Evolutionary conservation across 2,329 filamentous ascomycete genomes (phyloP).

Genomic region (Magnaporthiopsis incrustans): DNA sequence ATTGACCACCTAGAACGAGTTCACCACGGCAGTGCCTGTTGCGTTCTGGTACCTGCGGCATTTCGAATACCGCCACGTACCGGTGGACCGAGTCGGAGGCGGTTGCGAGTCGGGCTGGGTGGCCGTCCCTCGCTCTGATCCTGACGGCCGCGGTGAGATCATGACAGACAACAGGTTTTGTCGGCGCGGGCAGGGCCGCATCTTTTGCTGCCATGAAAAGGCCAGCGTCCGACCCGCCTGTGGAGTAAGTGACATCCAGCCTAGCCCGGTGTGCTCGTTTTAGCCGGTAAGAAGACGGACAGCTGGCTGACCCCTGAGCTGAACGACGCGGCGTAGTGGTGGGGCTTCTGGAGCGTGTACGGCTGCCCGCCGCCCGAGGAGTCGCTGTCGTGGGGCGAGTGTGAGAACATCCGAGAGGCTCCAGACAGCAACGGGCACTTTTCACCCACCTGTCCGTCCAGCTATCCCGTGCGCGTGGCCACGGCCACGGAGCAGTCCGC

Average conservation of each 20-base stretch:
- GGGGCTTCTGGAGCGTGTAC: too few species aligned
- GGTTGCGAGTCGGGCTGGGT: neutral
- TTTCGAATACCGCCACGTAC: constrained; percentile 10
- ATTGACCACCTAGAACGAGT: neutral
- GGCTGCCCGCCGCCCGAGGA: too few species aligned
- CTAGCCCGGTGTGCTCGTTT: too few species aligned
- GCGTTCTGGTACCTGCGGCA: constrained; percentile 15
- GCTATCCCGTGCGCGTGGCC: too few species aligned
- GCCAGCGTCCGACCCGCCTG: neutral
- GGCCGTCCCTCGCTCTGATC: neutral
- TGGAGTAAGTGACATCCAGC: too few species aligned
- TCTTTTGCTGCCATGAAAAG: neutral
- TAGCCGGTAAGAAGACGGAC: too few species aligned
- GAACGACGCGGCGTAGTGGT: neutral
- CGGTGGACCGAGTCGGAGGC: neutral
- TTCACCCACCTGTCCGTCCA: too few species aligned
- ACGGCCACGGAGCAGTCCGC: too few species aligned
- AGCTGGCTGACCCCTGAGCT: too few species aligned
- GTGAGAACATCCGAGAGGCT: too few species aligned
- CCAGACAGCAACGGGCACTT: too few species aligned
- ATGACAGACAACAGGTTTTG: neutral
- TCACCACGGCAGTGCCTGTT: constrained; percentile 8
- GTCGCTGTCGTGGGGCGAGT: too few species aligned
- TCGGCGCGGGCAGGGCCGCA: neutral
- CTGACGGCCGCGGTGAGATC: neutral